A percentile compares a stretch with the other conserved stretches of the same genome.
These are phyloP conservation scores for Sporothrix brasiliensis DNA, from an alignment of 2,329 filamentous ascomycete genomes.

Conservation along the genomic window DNA sequence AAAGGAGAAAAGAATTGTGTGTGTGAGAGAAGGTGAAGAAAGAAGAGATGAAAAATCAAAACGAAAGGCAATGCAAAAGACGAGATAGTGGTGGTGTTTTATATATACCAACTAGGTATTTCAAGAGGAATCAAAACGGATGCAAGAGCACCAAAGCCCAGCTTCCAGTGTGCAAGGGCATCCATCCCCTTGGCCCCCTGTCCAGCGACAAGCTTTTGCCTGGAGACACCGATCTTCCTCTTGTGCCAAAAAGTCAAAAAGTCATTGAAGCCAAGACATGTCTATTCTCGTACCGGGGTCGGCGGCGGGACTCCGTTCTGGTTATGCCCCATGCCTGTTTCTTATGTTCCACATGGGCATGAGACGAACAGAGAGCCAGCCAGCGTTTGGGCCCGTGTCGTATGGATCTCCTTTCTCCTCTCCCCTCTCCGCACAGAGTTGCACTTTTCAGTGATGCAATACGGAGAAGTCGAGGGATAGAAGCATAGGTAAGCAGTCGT, in stretches of 20 bases:
- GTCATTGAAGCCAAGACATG: slow-evolving; percentile 18
- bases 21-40: neutral
- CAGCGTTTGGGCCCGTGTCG: slow-evolving; percentile 19
- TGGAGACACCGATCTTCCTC: neutral
- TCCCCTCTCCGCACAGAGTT: slow-evolving; percentile 15
- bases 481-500: neutral
- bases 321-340: slow-evolving; percentile 1
- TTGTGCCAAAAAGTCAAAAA: slow-evolving; percentile 13
- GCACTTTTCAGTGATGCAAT: neutral
- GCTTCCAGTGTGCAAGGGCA: neutral
- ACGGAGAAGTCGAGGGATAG: neutral
- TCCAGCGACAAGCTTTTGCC: slow-evolving; percentile 20
- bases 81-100: slow-evolving; percentile 5
- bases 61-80: neutral
- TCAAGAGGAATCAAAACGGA: neutral
- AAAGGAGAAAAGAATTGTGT: neutral
- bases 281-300: neutral
- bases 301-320: neutral
- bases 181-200: neutral
- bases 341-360: slow-evolving; percentile 24
- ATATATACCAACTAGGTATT: slow-evolving; percentile 17
- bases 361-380: slow-evolving; percentile 23
- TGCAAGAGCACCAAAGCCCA: neutral
- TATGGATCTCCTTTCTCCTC: neutral
- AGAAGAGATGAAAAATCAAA: neutral